Percentiles rank a stretch among this genome's conserved stretches.
These are phyloP conservation scores for Coemansia sp. DNA, from an alignment of 192 early-diverging fungal species.

Conservation along the genomic window DNA sequence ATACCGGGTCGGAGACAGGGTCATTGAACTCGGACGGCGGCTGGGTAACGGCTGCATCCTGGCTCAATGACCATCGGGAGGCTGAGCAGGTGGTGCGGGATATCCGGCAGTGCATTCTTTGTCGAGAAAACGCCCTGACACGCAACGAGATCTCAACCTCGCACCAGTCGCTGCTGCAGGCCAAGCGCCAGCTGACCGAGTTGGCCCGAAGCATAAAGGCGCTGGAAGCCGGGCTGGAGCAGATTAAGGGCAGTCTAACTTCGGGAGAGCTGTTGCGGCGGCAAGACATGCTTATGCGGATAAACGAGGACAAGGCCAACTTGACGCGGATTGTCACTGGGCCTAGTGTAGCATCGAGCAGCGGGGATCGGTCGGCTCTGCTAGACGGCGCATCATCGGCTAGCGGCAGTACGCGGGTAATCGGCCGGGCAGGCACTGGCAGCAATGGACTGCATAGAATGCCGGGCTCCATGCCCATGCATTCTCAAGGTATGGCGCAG, in stretches of 20 bases:
- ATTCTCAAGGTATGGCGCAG: constrained; percentile 17
- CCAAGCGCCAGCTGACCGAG: constrained; percentile 64
- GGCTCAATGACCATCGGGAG: constrained; percentile 73
- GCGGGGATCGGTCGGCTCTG: constrained; percentile 29
- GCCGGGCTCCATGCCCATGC: constrained; percentile 30
- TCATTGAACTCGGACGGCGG: constrained; percentile 20
- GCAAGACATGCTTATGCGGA: constrained; percentile 70
- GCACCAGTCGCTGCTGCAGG: constrained; percentile 76
- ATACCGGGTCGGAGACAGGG: constrained; percentile 34
- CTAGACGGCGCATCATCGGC: constrained; percentile 26
- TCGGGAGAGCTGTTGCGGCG: constrained; percentile 74
- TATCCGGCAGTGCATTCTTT: constrained; percentile 68
- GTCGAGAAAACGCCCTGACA: constrained; percentile 69
- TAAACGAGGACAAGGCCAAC: constrained; percentile 68
- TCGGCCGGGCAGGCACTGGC: constrained; percentile 31
- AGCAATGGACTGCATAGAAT: constrained; percentile 12
- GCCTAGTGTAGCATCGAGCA: constrained; percentile 20
- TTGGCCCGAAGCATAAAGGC: constrained; percentile 55
- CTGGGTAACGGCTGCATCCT: constrained; percentile 68
- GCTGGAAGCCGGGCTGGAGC: constrained; percentile 56
- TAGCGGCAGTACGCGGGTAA: constrained; percentile 16
- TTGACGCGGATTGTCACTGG: constrained; percentile 61
- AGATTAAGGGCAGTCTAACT: constrained; percentile 34
- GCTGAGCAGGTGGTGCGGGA: constrained; percentile 65
- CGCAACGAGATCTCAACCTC: constrained; percentile 73